Percentiles rank a stretch among this genome's conserved stretches.
phyloP scores from a whole-genome alignment of 352 stramenopile genomes.

The Globisporangium cederbergense region DNA sequence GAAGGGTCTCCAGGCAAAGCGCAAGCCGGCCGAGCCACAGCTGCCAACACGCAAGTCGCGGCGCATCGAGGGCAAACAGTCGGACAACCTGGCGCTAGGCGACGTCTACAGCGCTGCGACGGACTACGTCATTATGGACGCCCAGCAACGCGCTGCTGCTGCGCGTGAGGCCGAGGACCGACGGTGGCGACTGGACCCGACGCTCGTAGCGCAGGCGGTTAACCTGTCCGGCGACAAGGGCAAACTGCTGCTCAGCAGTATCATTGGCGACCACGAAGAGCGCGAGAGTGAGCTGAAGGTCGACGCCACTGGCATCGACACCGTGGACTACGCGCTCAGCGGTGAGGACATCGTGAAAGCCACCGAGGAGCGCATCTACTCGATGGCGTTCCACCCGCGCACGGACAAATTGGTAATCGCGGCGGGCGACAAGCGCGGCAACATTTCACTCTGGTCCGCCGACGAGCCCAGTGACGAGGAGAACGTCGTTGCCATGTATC shows the following conservation, averaged over 20 bases:
- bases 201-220: conserved; percentile 28
- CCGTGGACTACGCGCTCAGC: conserved; percentile 42
- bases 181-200: conserved; percentile 20
- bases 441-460: conserved; percentile 68
- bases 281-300: conserved; percentile 35
- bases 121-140: conserved; percentile 1
- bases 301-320: conserved; percentile 37
- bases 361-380: conserved; percentile 68
- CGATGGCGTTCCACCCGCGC: conserved; percentile 71
- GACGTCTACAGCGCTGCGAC: conserved; percentile 7
- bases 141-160: background rate
- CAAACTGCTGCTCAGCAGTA: conserved; percentile 37
- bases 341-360: conserved; percentile 70
- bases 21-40: conserved; percentile 17
- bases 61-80: conserved; percentile 55
- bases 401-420: conserved; percentile 57
- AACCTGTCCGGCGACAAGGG: conserved; percentile 31
- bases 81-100: conserved; percentile 33
- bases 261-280: conserved; percentile 22
- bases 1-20: conserved; percentile 22
- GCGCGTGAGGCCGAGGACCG: background rate
- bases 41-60: conserved; percentile 56
- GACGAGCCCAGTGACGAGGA: conserved; percentile 22
- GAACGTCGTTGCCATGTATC: conserved; percentile 50
- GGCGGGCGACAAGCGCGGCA: conserved; percentile 70